Evolutionary conservation across 1,139 yeast species (phyloP).

Genomic region (Geotrichum aggregatum): DNA sequence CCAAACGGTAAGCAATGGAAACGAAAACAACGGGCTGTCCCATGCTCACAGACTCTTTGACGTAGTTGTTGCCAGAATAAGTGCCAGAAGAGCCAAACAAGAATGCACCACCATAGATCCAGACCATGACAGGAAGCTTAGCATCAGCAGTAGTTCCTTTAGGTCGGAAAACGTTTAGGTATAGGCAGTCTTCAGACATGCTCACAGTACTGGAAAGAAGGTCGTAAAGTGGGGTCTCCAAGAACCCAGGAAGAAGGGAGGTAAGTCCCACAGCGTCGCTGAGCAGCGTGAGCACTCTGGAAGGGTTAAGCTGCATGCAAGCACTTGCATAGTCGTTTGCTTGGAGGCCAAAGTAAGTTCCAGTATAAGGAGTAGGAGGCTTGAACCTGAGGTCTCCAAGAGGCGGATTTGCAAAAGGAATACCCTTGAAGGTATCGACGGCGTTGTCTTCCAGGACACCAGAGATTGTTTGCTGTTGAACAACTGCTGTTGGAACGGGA

Average conservation of each 20-base stretch:
- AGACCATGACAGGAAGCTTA: conserved; percentile 33
- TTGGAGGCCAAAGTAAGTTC: conserved; percentile 15
- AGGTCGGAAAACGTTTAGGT: conserved; percentile 26
- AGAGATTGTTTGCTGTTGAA: conserved; percentile 9
- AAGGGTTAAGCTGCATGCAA: conserved; percentile 12
- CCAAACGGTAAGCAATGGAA: conserved; percentile 33
- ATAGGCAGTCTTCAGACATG: conserved; percentile 28
- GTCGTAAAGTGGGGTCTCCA: not conserved
- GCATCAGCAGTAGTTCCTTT: conserved; percentile 13
- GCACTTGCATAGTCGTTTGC: conserved; percentile 12
- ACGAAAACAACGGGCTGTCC: conserved; percentile 21
- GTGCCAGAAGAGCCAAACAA: conserved; percentile 27
- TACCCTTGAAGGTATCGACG: conserved; percentile 30
- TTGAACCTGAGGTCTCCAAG: conserved; percentile 28
- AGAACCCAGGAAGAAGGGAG: not conserved
- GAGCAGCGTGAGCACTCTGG: not conserved
- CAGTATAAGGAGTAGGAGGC: conserved; percentile 25
- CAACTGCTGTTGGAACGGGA: not conserved
- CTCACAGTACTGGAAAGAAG: not conserved
- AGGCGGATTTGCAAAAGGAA: conserved; percentile 34
- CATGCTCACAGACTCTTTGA: conserved; percentile 14
- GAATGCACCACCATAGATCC: conserved; percentile 36
- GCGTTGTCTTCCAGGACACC: conserved; percentile 10
- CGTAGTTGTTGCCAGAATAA: conserved; percentile 13
- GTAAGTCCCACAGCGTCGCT: not conserved